Conservation (phyloP, 176 grass and related monocot genomes). For the Cymbopogon citratus region DNA sequence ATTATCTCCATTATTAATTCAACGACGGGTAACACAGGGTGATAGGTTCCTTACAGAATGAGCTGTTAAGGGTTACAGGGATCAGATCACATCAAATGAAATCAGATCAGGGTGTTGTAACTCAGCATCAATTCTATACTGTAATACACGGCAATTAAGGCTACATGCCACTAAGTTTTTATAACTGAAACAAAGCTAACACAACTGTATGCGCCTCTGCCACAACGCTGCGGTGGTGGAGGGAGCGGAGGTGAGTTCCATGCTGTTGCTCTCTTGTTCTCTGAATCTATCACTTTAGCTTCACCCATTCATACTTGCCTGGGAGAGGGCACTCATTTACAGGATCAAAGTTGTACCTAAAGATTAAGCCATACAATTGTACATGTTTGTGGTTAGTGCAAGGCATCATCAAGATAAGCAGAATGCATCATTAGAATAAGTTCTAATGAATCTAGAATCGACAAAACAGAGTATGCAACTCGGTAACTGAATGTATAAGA, state of each 20-base stretch:
- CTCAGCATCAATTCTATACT: slow-evolving; percentile 44
- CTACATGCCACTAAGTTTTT: slow-evolving; percentile 41
- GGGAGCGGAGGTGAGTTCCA: slow-evolving; percentile 23
- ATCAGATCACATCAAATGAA: slow-evolving; percentile 2
- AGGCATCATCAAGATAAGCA: background rate
- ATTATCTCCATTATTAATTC: slow-evolving; percentile 28
- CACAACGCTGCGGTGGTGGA: slow-evolving; percentile 24
- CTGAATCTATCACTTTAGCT: slow-evolving; percentile 33
- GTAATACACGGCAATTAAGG: slow-evolving; percentile 28
- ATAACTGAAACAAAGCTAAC: slow-evolving; percentile 34
- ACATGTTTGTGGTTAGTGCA: background rate
- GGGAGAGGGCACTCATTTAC: slow-evolving; percentile 47
- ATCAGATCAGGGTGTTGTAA: slow-evolving; percentile 29
- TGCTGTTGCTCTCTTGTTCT: background rate
- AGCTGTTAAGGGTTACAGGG: slow-evolving; percentile 37
- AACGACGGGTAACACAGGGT: slow-evolving; percentile 7
- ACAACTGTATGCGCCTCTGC: slow-evolving; percentile 17
- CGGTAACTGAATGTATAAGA: background rate
- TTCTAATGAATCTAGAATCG: background rate
- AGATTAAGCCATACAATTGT: background rate
- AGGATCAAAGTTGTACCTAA: slow-evolving; percentile 67
- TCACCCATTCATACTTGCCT: slow-evolving; percentile 58
- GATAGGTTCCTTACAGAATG: slow-evolving; percentile 30
- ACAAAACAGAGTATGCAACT: background rate
- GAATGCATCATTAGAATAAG: background rate